These are phyloP conservation scores for Auriscalpium vulgare DNA, from an alignment of 768 basidiomycete species.

Conservation along the genomic window DNA sequence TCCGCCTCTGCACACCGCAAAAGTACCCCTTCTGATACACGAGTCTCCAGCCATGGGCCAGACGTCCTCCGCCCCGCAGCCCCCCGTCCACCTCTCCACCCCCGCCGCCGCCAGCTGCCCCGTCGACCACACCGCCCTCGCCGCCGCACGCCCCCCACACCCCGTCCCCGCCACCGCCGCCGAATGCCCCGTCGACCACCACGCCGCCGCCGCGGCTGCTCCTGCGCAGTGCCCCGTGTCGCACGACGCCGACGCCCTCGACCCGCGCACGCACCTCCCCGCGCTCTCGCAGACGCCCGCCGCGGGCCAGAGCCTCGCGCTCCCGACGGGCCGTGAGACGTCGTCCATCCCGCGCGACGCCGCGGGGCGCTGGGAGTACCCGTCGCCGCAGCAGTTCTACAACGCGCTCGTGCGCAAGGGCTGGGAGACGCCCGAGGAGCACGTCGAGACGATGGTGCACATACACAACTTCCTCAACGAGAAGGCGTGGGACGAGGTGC, in stretches of 20 bases:
- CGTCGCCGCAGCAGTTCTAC: conserved; percentile 95
- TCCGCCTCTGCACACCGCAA: neutral
- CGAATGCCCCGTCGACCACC: conserved; percentile 33
- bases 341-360: conserved; percentile 81
- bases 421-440: conserved; percentile 95
- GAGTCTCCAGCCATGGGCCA: conserved; percentile 7
- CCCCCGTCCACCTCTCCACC: neutral
- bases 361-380: conserved; percentile 79
- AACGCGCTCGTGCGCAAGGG: conserved; percentile 95
- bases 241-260: conserved; percentile 40
- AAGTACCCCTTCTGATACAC: neutral
- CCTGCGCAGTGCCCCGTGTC: conserved; percentile 57
- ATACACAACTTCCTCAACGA: conserved; percentile 99
- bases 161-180: conserved; percentile 13
- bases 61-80: conserved; percentile 2
- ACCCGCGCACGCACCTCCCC: conserved; percentile 85
- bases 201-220: conserved; percentile 4
- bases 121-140: conserved; percentile 7
- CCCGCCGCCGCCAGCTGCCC: conserved; percentile 15
- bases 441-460: conserved; percentile 94
- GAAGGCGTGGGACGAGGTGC: conserved; percentile 90
- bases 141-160: conserved; percentile 11
- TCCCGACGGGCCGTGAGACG: conserved; percentile 67
- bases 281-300: conserved; percentile 62
- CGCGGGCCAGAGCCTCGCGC: conserved; percentile 42